Conservation (phyloP, 1,284 basidiomycete species). For the Moniliella sp. region DNA sequence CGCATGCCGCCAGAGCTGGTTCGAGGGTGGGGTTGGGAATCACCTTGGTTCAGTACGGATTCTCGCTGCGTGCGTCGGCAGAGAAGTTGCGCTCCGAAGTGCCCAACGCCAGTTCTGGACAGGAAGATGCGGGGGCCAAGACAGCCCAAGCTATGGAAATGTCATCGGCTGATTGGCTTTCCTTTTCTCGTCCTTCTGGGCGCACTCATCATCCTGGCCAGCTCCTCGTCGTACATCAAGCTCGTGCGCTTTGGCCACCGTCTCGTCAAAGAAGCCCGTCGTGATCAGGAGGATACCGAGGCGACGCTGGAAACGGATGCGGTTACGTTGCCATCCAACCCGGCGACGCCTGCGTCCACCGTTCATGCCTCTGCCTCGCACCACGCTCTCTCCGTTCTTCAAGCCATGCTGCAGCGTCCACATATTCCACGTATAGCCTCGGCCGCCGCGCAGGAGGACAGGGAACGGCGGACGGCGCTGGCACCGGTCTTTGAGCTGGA, state of each 20-base stretch:
- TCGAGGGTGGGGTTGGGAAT: constrained; percentile 80
- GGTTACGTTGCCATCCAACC: no score
- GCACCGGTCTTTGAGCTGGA: no score
- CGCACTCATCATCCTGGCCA: constrained; percentile 56
- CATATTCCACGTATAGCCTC: no score
- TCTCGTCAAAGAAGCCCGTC: constrained; percentile 14
- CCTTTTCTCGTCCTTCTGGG: constrained; percentile 73
- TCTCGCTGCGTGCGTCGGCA: constrained; percentile 47
- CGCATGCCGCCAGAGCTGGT: constrained; percentile 80
- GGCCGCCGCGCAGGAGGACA: no score
- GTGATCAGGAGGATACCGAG: constrained; percentile 8
- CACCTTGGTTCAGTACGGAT: constrained; percentile 66
- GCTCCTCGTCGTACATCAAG: constrained; percentile 50
- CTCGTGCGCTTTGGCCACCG: constrained; percentile 18
- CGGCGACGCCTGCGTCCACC: no score
- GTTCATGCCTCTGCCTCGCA: no score
- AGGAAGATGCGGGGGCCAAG: constrained; percentile 12
- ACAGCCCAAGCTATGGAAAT: background rate
- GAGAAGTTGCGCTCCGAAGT: background rate
- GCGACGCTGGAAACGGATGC: background rate
- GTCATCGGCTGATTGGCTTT: constrained; percentile 53
- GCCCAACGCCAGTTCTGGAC: background rate
- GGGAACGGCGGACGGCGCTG: no score
- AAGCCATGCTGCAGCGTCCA: no score
- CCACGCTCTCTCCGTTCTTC: no score